Base-by-base conservation (phyloP, 2,329 filamentous ascomycete species). In the Aspergillus novoparasiticus region DNA sequence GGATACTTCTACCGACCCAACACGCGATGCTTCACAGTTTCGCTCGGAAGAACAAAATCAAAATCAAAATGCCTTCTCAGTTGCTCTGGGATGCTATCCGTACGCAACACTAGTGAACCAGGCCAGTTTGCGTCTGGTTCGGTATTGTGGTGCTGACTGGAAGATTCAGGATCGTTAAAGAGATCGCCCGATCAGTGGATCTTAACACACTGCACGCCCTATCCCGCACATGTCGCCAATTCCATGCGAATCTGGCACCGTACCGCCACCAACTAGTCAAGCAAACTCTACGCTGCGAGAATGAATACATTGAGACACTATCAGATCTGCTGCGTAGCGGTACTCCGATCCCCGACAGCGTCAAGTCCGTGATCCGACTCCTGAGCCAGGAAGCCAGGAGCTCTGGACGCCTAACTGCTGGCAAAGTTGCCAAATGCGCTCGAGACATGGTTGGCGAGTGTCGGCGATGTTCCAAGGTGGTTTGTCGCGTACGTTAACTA, bases 401-500 rank as follows among this genome's bases (percentile, higher is more conserved):
- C 32, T 69, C 77, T 10, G 74, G 74, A 2, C 78, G 76, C 58
- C 71, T 86, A 67, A 87, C 79, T 69, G 84, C 83, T 66, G 89
- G 90, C 58, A 94, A 92, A 77, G 84, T 91, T 32, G 89, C 91
- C 6, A 85, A 85, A 70, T 98, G 94, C 75, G 94, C 94, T 26
- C 85, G 92, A 65, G 94, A 97, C 76, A 86, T 96, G 86, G 94
- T 98, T 6, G 86, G 85, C 48, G 89, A 90, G 69, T 97, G 94
- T 77, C 87, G 92, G 60, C 86, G 89, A 66, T 98, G 94, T 76
- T 86, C 85, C 45, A 87, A 81, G 32, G 84, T 93, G 30, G 88
- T 97, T 60, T 98, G 94, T 78, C 87, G 94, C 79, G 93, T 96
- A 85, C 76, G 86, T 78, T 28, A 8, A 34, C 28, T 51, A 45